These are phyloP conservation scores for Bruguiera parviflora DNA, from an alignment of 345 rosid genomes.

Conservation along the genomic window DNA sequence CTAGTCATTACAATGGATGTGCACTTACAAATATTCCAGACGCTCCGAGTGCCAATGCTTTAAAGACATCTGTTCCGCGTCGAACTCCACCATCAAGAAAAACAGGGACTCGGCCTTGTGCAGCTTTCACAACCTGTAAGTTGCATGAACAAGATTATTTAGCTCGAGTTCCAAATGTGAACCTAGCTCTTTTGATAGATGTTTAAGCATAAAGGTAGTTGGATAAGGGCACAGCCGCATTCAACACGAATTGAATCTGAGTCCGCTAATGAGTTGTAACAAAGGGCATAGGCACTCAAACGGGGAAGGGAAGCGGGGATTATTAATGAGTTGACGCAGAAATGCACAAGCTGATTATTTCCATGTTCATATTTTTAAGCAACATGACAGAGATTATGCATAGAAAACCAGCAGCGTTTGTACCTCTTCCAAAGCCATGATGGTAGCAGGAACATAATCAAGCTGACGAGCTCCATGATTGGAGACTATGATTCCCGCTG, in stretches of 20 bases:
- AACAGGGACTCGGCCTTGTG: slow-evolving; percentile 78
- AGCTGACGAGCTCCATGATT: slow-evolving; percentile 97
- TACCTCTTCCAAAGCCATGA: slow-evolving; percentile 89
- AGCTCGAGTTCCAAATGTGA: neutral
- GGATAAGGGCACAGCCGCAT: neutral
- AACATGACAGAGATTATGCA: neutral
- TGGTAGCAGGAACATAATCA: slow-evolving; percentile 86
- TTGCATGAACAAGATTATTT: neutral
- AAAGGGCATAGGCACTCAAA: neutral
- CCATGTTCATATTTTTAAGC: neutral
- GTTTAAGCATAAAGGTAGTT: neutral
- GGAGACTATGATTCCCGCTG: slow-evolving; percentile 88
- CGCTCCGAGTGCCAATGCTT: slow-evolving; percentile 96
- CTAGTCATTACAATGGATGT: neutral
- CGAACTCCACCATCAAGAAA: slow-evolving; percentile 95
- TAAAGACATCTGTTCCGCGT: slow-evolving; percentile 97
- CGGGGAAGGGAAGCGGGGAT: too few relatives aligned
- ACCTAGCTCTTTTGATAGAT: neutral
- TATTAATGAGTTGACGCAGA: too few relatives aligned
- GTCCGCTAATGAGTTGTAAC: neutral
- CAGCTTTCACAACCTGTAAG: slow-evolving; percentile 78
- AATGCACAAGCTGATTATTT: too few relatives aligned
- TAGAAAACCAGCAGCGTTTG: neutral
- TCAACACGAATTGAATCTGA: neutral
- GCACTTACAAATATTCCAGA: slow-evolving; percentile 85